A percentile compares a stretch with the other conserved stretches of the same genome.
Conservation (phyloP, 257 asterid species). For the Leptodermis oblonga region DNA sequence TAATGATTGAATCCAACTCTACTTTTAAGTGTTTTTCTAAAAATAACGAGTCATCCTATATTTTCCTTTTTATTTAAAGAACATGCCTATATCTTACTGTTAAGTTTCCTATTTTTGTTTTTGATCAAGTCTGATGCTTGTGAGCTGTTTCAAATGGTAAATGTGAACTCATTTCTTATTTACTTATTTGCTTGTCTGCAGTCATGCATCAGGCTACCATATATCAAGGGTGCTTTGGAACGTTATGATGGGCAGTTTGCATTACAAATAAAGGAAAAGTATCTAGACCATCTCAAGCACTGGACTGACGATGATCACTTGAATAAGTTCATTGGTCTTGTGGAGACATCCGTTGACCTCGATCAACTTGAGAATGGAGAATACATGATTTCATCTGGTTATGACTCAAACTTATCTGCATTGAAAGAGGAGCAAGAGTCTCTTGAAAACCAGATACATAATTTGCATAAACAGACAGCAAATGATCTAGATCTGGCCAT, state of each 20-base stretch:
- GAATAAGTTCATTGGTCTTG: slow-evolving; percentile 86
- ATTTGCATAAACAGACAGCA: slow-evolving; percentile 75
- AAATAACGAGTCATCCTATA: neutral
- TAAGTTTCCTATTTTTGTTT: neutral
- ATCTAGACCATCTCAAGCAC: slow-evolving; percentile 55
- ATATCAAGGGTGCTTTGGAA: slow-evolving; percentile 67
- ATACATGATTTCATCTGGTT: slow-evolving; percentile 84
- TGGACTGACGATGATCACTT: slow-evolving; percentile 86
- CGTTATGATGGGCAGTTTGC: slow-evolving; percentile 71
- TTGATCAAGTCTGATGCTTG: neutral
- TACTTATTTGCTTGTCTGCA: slow-evolving; percentile 24
- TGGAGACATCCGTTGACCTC: slow-evolving; percentile 93
- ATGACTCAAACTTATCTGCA: slow-evolving; percentile 60
- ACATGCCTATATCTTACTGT: neutral
- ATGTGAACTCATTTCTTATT: neutral
- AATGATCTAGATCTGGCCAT: slow-evolving; percentile 71
- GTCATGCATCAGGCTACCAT: slow-evolving; percentile 92
- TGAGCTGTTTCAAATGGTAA: neutral
- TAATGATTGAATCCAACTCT: neutral
- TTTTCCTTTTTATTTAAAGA: neutral
- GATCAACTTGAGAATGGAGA: slow-evolving; percentile 98
- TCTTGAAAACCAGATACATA: slow-evolving; percentile 62
- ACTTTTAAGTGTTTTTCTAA: neutral
- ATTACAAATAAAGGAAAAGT: slow-evolving; percentile 62
- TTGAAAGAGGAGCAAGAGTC: slow-evolving; percentile 76